A percentile compares a stretch with the other conserved stretches of the same genome.
phyloP scores from a whole-genome alignment of 306 rosid species.

The Vachellia pachyceras region DNA sequence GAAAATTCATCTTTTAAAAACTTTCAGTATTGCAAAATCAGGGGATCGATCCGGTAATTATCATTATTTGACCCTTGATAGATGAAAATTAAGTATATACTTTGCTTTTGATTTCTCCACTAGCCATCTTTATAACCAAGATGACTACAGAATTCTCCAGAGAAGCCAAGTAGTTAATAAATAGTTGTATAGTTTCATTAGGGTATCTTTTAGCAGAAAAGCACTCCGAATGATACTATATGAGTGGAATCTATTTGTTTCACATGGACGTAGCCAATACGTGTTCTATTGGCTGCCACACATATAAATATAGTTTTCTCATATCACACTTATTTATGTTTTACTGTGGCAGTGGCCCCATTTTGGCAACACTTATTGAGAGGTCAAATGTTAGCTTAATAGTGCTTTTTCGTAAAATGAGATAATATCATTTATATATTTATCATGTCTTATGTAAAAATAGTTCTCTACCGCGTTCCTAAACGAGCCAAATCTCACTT shows the following conservation, averaged over 20 bases:
- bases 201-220: conserved; percentile 4
- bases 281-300: conserved; percentile 11
- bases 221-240: not conserved
- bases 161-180: not conserved
- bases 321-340: not conserved
- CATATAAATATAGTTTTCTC: not conserved
- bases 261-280: not conserved
- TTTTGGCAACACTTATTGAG: no score
- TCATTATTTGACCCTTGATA: not conserved
- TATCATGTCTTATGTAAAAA: no score
- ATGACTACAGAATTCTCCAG: not conserved
- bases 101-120: conserved; percentile 5
- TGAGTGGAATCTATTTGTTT: not conserved
- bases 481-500: no score
- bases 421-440: no score
- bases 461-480: no score
- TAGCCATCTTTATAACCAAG: conserved; percentile 3
- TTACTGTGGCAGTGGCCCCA: conserved; percentile 14
- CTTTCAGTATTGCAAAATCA: not conserved
- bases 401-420: no score
- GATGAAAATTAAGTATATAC: not conserved
- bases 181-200: not conserved
- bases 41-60: not conserved
- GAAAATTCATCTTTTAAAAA: not conserved
- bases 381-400: no score